These are phyloP conservation scores for Rhizopogon roseolus DNA, from an alignment of 768 basidiomycete species.

Conservation along the genomic window DNA sequence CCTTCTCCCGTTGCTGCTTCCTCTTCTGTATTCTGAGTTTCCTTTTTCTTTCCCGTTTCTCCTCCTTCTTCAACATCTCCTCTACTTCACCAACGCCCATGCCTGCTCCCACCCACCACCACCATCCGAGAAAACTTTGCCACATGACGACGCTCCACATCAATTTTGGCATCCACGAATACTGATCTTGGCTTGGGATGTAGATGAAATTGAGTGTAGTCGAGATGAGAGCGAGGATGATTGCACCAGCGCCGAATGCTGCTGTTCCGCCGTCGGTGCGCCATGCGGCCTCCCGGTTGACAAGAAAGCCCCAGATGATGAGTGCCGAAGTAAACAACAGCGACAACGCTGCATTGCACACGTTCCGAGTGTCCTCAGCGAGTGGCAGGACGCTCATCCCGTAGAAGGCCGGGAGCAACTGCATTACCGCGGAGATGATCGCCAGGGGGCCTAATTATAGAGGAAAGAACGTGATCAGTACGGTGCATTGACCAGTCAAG, in stretches of 20 bases:
- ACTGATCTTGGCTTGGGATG: conserved; percentile 77
- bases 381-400: conserved; percentile 38
- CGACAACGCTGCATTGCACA: conserved; percentile 95
- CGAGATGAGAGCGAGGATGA: conserved; percentile 75
- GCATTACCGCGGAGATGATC: conserved; percentile 76
- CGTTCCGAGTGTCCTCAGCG: conserved; percentile 78
- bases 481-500: neutral
- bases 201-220: conserved; percentile 87
- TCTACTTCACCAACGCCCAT: conserved; percentile 74
- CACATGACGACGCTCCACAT: conserved; percentile 92
- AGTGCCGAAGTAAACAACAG: conserved; percentile 89
- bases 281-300: conserved; percentile 93
- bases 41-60: conserved; percentile 49
- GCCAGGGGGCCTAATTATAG: conserved; percentile 67
- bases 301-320: conserved; percentile 86
- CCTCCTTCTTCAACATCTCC: conserved; percentile 49
- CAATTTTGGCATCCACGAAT: conserved; percentile 87
- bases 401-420: conserved; percentile 64
- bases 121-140: conserved; percentile 97
- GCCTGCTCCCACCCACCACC: conserved; percentile 99
- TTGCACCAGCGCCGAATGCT: conserved; percentile 82
- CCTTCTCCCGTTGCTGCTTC: conserved; percentile 45
- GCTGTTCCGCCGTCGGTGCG: conserved; percentile 95
- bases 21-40: conserved; percentile 42
- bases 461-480: neutral